These are phyloP conservation scores for Talaromyces borbonicus DNA, from an alignment of 495 filamentous ascomycete species.

Conservation along the genomic window DNA sequence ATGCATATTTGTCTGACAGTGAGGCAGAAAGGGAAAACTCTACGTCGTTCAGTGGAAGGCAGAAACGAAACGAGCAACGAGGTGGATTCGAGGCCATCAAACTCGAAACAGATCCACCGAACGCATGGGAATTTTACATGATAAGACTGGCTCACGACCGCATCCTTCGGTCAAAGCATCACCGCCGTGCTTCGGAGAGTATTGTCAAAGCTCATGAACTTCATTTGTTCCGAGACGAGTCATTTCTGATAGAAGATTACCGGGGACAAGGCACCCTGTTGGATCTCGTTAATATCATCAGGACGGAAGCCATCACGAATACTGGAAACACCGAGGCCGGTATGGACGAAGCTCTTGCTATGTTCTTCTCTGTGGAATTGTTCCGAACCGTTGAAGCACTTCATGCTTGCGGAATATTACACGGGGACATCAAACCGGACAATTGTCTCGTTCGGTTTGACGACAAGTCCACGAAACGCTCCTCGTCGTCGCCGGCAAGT, in stretches of 20 bases:
- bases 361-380: conserved; percentile 93
- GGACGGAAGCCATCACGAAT: conserved; percentile 46
- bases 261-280: conserved; percentile 85
- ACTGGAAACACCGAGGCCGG: conserved; percentile 42
- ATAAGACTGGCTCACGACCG: conserved; percentile 72
- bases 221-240: conserved; percentile 79
- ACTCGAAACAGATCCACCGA: conserved; percentile 74
- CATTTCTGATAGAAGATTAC: conserved; percentile 79
- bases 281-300: conserved; percentile 81
- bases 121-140: conserved; percentile 94
- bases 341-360: conserved; percentile 79
- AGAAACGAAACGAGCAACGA: conserved; percentile 19
- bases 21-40: conserved; percentile 15
- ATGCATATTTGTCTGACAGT: conserved; percentile 25
- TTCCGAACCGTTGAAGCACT: conserved; percentile 82
- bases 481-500: conserved; percentile 13
- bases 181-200: conserved; percentile 56
- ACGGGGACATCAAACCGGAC: conserved; percentile 92
- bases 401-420: conserved; percentile 69
- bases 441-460: conserved; percentile 88
- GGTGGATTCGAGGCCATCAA: conserved; percentile 74
- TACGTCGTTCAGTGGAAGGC: conserved; percentile 9
- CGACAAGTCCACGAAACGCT: conserved; percentile 11
- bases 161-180: conserved; percentile 37
- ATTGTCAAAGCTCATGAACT: conserved; percentile 76